These are phyloP conservation scores for Silene conica DNA, from an alignment of 148 eudicot genomes.

Conservation along the genomic window DNA sequence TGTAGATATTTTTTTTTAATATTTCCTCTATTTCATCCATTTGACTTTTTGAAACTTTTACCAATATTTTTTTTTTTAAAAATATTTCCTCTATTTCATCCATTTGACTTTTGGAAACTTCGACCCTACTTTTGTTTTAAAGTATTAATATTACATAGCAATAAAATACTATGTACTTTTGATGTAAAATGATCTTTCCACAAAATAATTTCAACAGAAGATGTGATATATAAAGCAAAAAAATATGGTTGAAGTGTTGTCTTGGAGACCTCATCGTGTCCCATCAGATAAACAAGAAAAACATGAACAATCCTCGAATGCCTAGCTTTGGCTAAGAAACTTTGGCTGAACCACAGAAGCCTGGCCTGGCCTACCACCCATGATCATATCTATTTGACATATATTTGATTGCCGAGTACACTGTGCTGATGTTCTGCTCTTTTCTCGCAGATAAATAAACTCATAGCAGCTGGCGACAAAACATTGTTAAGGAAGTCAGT, in stretches of 20 bases:
- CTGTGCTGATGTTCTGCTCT: neutral
- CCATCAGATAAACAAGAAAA: neutral
- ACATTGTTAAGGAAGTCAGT: slow-evolving; percentile 69
- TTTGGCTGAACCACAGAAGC: neutral
- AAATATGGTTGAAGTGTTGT: neutral
- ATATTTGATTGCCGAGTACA: neutral
- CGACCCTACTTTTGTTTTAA: too few relatives aligned
- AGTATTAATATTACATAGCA: too few relatives aligned
- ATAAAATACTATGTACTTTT: too few relatives aligned
- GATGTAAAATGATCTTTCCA: neutral
- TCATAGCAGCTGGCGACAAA: slow-evolving; percentile 71
- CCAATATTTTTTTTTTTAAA: neutral
- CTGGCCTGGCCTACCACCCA: neutral
- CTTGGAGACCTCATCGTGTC: neutral
- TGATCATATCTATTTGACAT: neutral
- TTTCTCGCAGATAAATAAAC: slow-evolving; percentile 59
- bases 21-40: neutral
- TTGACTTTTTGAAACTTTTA: neutral
- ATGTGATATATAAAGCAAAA: neutral
- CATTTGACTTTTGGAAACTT: too few relatives aligned
- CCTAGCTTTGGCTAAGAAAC: neutral
- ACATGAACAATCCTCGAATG: neutral
- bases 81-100: neutral
- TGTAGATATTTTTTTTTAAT: neutral
- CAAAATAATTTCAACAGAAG: too few relatives aligned